phyloP scores from a whole-genome alignment of 2,329 filamentous ascomycete species.

The Xylariaceae sp. region DNA sequence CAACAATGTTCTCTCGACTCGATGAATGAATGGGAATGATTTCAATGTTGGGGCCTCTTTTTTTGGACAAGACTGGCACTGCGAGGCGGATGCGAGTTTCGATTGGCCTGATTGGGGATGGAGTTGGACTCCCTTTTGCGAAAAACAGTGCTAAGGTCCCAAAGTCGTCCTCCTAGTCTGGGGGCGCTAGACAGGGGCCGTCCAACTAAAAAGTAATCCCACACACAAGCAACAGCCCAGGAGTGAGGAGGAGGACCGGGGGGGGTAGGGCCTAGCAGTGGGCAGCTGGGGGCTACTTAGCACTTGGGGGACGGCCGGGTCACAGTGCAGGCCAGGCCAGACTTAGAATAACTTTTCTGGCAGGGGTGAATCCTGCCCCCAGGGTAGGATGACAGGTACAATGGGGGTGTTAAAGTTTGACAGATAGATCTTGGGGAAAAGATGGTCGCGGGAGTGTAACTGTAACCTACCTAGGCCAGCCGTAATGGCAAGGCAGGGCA shows the following conservation, averaged over 20 bases:
- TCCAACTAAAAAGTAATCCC: slow-evolving; percentile 22
- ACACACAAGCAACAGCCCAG: slow-evolving; percentile 18
- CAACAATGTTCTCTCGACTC: neutral
- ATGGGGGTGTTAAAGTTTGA: neutral
- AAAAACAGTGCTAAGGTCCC: slow-evolving; percentile 22
- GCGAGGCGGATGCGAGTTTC: slow-evolving; percentile 17
- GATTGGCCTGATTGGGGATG: slow-evolving; percentile 28
- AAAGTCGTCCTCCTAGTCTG: slow-evolving; percentile 1
- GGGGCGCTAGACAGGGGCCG: slow-evolving; percentile 17
- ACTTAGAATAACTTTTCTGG: slow-evolving; percentile 18
- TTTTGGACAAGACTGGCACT: neutral
- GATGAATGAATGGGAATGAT: neutral
- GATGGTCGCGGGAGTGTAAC: slow-evolving; percentile 15
- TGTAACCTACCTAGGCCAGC: slow-evolving; percentile 23
- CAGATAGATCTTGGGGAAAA: slow-evolving; percentile 26
- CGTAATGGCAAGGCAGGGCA: slow-evolving; percentile 18
- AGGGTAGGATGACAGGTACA: neutral
- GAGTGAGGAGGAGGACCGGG: neutral
- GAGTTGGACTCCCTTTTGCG: slow-evolving; percentile 26
- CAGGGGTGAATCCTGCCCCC: neutral
- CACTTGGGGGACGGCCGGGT: neutral
- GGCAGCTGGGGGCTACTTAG: too few relatives aligned
- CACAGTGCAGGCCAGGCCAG: slow-evolving; percentile 1
- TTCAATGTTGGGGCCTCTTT: neutral
- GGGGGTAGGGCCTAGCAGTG: neutral